Evolutionary conservation across 2,329 filamentous ascomycete genomes (phyloP).

Genomic region (Aulographum hederae): DNA sequence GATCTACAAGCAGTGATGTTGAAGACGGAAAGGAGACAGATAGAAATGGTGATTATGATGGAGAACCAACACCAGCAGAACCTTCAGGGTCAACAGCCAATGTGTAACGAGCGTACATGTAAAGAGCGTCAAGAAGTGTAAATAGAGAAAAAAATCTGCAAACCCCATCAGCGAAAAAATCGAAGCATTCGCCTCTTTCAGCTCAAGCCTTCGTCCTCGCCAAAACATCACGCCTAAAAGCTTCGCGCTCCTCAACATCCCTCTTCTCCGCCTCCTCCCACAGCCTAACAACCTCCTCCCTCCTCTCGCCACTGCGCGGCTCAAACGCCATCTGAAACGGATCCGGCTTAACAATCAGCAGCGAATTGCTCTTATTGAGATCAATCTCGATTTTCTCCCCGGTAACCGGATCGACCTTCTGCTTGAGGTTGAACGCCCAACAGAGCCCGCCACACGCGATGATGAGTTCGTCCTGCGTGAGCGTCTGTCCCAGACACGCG

Average conservation of each 20-base stretch:
- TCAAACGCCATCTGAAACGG: conserved; percentile 36
- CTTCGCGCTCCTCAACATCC: conserved; percentile 8
- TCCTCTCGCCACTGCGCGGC: conserved; percentile 25
- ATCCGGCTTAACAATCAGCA: conserved; percentile 40
- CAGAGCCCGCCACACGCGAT: conserved; percentile 32
- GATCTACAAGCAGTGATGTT: no score
- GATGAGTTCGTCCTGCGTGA: conserved; percentile 31
- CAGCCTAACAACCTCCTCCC: conserved; percentile 18
- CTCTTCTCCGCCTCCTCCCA: conserved; percentile 14
- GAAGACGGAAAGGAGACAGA: no score
- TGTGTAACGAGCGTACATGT: no score
- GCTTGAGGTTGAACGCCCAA: conserved; percentile 28
- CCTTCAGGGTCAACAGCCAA: no score
- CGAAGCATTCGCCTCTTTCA: no score
- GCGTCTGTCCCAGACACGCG: conserved; percentile 38
- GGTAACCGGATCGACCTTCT: conserved; percentile 28
- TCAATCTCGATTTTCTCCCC: conserved; percentile 22
- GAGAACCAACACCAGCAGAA: no score
- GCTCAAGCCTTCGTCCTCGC: no score
- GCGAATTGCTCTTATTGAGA: conserved; percentile 32
- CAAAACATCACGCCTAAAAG: no score
- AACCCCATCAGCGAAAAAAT: no score
- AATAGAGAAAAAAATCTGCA: no score
- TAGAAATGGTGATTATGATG: no score
- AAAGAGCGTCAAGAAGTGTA: no score